Evolutionary conservation across 257 asterid species (phyloP).

Genomic region (Euphrasia confusa): DNA sequence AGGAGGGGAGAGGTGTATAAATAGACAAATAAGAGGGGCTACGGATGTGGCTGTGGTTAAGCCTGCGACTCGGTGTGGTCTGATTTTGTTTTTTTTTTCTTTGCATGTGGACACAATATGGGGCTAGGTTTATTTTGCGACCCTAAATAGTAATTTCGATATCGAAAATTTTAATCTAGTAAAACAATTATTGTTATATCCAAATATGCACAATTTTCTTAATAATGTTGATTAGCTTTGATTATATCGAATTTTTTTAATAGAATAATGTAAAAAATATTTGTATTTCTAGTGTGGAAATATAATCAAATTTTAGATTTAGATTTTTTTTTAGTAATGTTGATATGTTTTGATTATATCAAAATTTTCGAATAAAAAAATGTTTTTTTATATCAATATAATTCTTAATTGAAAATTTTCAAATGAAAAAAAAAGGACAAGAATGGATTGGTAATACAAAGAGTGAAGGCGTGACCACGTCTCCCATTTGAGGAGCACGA

Average conservation of each 20-base stretch:
- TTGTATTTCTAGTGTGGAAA: too few species aligned
- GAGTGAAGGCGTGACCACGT: conserved; percentile 23
- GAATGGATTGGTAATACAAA: background rate
- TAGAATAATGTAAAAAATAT: too few species aligned
- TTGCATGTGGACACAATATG: background rate
- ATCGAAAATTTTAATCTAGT: too few species aligned
- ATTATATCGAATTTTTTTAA: too few species aligned
- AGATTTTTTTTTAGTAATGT: too few species aligned
- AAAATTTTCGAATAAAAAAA: too few species aligned
- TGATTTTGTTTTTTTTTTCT: background rate
- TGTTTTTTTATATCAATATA: background rate
- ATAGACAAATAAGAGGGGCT: background rate
- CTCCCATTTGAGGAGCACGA: background rate
- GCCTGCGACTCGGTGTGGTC: conserved; percentile 1
- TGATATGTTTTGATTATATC: too few species aligned
- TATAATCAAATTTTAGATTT: too few species aligned
- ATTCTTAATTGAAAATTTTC: background rate
- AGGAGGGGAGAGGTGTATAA: background rate
- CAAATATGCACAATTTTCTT: too few species aligned
- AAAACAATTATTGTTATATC: too few species aligned
- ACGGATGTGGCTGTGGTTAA: conserved; percentile 19
- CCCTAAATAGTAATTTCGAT: too few species aligned
- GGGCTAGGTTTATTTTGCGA: background rate
- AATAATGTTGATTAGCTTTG: too few species aligned
- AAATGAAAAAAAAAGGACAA: background rate